Percentiles rank a stretch among this genome's conserved stretches.
Evolutionary conservation across 148 eudicot species (phyloP).

Genomic region (Chenopodium suecicum): DNA sequence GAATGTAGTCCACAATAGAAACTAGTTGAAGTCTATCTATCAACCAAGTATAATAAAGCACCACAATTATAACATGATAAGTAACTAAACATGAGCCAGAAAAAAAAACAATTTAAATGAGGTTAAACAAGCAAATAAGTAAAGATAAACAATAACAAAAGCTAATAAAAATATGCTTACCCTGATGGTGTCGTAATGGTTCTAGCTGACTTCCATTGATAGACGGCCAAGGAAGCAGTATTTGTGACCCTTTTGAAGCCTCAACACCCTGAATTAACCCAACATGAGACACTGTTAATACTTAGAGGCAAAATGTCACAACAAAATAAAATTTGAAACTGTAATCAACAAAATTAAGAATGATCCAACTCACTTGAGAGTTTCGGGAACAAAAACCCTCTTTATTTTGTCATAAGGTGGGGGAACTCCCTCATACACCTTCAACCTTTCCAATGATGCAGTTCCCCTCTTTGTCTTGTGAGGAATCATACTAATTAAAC

Average conservation of each 20-base stretch:
- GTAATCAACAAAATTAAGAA: background rate
- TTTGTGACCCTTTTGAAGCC: slow-evolving; percentile 65
- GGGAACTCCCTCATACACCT: slow-evolving; percentile 79
- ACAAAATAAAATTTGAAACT: background rate
- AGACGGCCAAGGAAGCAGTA: slow-evolving; percentile 69
- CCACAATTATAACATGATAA: no score
- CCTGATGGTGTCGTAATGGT: slow-evolving; percentile 73
- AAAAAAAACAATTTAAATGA: no score
- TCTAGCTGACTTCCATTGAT: slow-evolving; percentile 78
- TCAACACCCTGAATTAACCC: slow-evolving; percentile 53
- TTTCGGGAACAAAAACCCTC: slow-evolving; percentile 87
- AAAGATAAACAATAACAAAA: no score
- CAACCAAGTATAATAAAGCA: no score
- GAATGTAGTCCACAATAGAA: no score
- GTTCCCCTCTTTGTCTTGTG: slow-evolving; percentile 92
- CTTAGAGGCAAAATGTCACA: background rate
- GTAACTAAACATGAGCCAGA: no score
- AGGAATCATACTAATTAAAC: slow-evolving; percentile 63
- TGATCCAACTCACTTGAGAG: slow-evolving; percentile 51
- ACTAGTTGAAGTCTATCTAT: no score
- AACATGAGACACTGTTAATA: slow-evolving; percentile 11
- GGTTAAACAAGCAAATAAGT: no score
- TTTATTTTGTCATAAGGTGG: slow-evolving; percentile 74
- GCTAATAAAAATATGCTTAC: slow-evolving; percentile 24
- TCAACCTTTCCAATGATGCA: slow-evolving; percentile 75